Base-by-base conservation (phyloP, 2,329 filamentous ascomycete genomes). In the Monilinia fructigena region DNA sequence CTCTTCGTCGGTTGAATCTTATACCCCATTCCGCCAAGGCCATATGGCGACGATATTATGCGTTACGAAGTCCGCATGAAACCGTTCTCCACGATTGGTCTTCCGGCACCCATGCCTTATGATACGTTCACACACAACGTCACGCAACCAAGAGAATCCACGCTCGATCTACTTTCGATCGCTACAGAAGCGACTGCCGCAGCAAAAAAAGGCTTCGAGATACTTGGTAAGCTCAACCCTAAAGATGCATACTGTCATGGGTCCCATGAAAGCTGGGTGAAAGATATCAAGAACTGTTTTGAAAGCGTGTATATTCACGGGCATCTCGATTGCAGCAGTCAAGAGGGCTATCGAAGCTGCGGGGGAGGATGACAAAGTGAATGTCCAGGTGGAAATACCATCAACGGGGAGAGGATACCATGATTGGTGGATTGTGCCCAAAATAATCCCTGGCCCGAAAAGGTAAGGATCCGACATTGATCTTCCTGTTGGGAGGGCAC, bases 21-120 rank as follows among this genome's bases (percentile, higher is more conserved):
- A 71, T 86, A 69, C 74, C 74, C 79, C 54, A 47, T 73, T 6
- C 78, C 76, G 54, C 69, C 71, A 38, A 75, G 80, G 12, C 82
- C 84, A 2, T 90, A 89, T 74, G 83, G 83, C 38, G 81, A 81
- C n/a, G 80, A 85, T 35, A 72, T 77, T 2, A 77, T 88, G 26
- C 82, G 87, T 5, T 89, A 89, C 72, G 87, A 90, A 73, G 78
- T 90, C 2, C 85, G 89, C 61, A 89, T 91, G 87, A 90, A 89
- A 72, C 87, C 88, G 0, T 91, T 90, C 71, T 78, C 88, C 3
- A 77, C 78, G 1, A 82, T 91, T 53, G 81, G 82, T 23, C 80
- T 87, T 1, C 86, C 87, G 0, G 83, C 86, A 72, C 78, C 86
- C 5, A 80, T 86, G 3, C 78, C 82, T 0, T 85, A 82, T 65